phyloP scores from a whole-genome alignment of 148 eudicot genomes.

The Rhododendron ferrugineum region DNA sequence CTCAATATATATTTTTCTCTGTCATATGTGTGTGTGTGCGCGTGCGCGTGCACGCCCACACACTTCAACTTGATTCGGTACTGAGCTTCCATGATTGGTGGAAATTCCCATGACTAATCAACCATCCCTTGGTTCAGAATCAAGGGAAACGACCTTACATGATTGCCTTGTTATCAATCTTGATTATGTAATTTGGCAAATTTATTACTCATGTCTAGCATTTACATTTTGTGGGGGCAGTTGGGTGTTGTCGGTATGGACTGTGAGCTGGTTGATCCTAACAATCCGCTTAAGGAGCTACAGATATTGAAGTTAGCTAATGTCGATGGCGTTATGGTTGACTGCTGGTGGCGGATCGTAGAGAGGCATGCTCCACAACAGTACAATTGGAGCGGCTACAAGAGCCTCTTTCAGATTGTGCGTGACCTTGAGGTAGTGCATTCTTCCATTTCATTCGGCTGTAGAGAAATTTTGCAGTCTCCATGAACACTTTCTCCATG shows the following conservation, averaged over 20 bases:
- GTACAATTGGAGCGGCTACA: conserved; percentile 84
- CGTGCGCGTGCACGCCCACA: no score
- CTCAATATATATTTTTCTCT: no score
- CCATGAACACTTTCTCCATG: neutral
- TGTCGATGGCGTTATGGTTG: conserved; percentile 91
- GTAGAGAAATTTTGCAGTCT: neutral
- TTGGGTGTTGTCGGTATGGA: conserved; percentile 53
- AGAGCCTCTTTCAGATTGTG: conserved; percentile 61
- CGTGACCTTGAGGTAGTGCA: conserved; percentile 65
- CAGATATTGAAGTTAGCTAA: conserved; percentile 54
- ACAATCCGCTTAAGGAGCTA: conserved; percentile 43
- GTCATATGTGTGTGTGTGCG: no score
- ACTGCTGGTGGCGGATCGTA: conserved; percentile 99
- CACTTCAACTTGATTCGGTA: no score
- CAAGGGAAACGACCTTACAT: no score
- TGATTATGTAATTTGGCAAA: neutral
- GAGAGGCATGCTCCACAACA: conserved; percentile 66
- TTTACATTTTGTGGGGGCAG: conserved; percentile 34
- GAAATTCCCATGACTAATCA: no score
- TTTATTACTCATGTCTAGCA: conserved; percentile 17
- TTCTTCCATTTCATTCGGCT: neutral
- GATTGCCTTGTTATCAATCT: neutral
- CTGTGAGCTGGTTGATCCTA: conserved; percentile 65
- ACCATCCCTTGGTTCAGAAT: no score
- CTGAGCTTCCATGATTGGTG: no score